Evolutionary conservation across 768 basidiomycete genomes (phyloP).

Genomic region (Rhodotorula kratochvilovae): DNA sequence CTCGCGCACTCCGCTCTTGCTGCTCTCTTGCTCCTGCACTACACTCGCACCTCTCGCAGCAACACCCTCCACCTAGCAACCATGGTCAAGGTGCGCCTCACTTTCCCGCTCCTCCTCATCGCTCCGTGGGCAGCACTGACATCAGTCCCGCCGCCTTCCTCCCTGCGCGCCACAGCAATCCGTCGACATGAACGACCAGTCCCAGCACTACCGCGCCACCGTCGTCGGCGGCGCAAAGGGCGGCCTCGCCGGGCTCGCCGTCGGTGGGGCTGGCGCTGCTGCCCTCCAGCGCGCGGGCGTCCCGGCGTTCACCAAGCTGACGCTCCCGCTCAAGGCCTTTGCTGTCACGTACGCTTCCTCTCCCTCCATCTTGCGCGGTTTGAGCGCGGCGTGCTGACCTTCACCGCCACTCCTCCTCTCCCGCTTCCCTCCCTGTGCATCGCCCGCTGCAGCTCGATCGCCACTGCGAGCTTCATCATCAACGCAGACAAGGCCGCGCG

Average conservation of each 20-base stretch:
- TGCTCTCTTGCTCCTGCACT: not conserved
- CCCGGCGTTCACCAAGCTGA: conserved; percentile 22
- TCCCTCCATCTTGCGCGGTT: not conserved
- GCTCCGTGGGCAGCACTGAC: not conserved
- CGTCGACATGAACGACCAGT: conserved; percentile 11
- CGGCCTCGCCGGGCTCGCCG: conserved; percentile 11
- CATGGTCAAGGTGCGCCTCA: conserved; percentile 17
- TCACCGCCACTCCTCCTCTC: not conserved
- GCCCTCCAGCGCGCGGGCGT: conserved; percentile 29
- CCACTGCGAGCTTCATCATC: conserved; percentile 33
- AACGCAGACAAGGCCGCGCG: conserved; percentile 31
- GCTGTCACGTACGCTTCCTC: conserved; percentile 17
- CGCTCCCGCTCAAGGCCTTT: conserved; percentile 40
- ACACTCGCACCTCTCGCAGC: not conserved
- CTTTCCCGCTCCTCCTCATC: not conserved
- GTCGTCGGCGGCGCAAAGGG: conserved; percentile 24
- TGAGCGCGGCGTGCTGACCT: too few species aligned
- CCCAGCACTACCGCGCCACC: conserved; percentile 3
- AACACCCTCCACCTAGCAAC: not conserved
- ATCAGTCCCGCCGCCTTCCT: not conserved
- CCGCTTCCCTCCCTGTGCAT: not conserved
- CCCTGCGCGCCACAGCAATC: not conserved
- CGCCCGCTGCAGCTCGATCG: conserved; percentile 10
- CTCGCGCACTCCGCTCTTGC: not conserved
- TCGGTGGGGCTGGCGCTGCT: conserved; percentile 13